Conservation (phyloP, 2,329 filamentous ascomycete genomes). For the Neofusicoccum ribis region DNA sequence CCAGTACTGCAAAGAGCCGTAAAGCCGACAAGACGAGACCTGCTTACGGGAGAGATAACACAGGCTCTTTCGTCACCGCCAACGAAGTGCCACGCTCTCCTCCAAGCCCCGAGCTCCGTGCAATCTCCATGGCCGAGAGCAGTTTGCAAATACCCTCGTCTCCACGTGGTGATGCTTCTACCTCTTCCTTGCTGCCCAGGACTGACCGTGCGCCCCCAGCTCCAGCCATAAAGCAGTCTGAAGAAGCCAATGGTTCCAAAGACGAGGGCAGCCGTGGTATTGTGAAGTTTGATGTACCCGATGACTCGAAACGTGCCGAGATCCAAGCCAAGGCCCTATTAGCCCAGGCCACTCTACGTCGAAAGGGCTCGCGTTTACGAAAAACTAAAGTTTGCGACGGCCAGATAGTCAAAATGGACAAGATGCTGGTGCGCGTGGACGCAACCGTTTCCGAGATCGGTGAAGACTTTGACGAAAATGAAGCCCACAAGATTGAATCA, state of each 20-base stretch:
- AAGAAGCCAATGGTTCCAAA: not conserved
- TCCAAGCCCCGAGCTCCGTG: not conserved
- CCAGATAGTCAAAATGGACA: conserved; percentile 66
- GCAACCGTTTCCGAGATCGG: conserved; percentile 53
- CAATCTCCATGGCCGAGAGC: conserved; percentile 11
- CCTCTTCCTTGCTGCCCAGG: conserved; percentile 37
- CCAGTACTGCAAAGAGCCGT: not conserved
- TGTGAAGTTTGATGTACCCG: conserved; percentile 46
- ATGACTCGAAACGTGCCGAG: conserved; percentile 39
- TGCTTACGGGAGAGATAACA: not conserved
- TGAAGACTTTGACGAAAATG: conserved; percentile 64
- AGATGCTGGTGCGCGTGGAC: conserved; percentile 66
- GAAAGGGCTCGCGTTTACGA: conserved; percentile 36
- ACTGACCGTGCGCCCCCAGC: conserved; percentile 28
- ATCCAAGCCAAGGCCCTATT: conserved; percentile 41
- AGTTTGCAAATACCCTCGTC: conserved; percentile 25
- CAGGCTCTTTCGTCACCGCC: conserved; percentile 18
- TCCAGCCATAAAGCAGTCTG: not conserved
- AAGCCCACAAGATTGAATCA: conserved; percentile 60
- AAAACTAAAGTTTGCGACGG: conserved; percentile 53
- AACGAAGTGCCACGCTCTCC: not conserved
- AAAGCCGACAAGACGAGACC: not conserved
- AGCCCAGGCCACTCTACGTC: conserved; percentile 40
- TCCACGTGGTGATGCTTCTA: conserved; percentile 33
- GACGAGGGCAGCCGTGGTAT: conserved; percentile 30